phyloP scores from a whole-genome alignment of 768 basidiomycete species.

The Pleurotus giganteus region DNA sequence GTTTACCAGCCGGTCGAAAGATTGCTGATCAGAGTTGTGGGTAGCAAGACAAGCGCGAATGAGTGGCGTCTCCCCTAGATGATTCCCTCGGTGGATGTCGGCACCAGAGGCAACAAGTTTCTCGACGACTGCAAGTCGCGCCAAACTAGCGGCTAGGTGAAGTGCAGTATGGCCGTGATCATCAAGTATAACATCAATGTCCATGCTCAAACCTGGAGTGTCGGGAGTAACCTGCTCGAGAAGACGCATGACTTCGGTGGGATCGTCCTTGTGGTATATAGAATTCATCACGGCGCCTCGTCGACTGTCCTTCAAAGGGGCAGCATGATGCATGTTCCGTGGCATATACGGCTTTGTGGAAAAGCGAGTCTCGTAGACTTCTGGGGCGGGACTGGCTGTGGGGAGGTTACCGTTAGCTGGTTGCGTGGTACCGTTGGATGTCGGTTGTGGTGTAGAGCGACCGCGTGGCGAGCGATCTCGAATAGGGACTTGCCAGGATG shows the following conservation, averaged over 20 bases:
- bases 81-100: conserved; percentile 89
- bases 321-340: conserved; percentile 51
- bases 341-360: conserved; percentile 62
- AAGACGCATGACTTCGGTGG: conserved; percentile 55
- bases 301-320: conserved; percentile 52
- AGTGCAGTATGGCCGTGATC: conserved; percentile 94
- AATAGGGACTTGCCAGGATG: conserved; percentile 30
- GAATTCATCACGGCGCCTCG: conserved; percentile 62
- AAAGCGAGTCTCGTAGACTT: conserved; percentile 52
- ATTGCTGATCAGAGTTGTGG: conserved; percentile 76
- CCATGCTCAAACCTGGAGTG: conserved; percentile 31
- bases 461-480: conserved; percentile 25
- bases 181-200: conserved; percentile 86
- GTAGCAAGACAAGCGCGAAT: conserved; percentile 91
- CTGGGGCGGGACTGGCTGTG: conserved; percentile 38
- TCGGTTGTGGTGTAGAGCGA: conserved; percentile 26
- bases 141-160: conserved; percentile 89
- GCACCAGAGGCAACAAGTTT: conserved; percentile 77
- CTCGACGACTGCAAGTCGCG: conserved; percentile 62
- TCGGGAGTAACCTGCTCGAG: conserved; percentile 62
- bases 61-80: conserved; percentile 90
- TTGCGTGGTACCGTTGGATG: conserved; percentile 44
- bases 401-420: conserved; percentile 45
- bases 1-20: conserved; percentile 65
- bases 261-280: conserved; percentile 71